Conservation (phyloP, 352 stramenopile species). For the Globisporangium megalacanthum region DNA sequence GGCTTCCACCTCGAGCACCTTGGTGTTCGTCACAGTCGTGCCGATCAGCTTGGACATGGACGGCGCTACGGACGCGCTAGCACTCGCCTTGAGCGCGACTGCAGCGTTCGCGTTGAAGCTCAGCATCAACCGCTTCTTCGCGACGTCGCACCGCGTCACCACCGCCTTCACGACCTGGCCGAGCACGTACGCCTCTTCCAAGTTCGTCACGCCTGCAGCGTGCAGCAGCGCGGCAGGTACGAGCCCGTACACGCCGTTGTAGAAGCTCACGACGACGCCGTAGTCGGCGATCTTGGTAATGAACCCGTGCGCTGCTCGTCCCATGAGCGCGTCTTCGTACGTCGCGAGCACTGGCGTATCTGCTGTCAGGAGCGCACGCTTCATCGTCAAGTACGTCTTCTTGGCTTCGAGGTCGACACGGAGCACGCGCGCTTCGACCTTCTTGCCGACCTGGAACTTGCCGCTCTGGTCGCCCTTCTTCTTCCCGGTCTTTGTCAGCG, state of each 20-base stretch:
- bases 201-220: conserved; percentile 74
- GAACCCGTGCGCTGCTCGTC: conserved; percentile 82
- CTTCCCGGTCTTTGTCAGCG: conserved; percentile 53
- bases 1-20: conserved; percentile 60
- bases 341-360: conserved; percentile 71
- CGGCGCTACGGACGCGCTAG: conserved; percentile 1
- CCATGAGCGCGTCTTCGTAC: conserved; percentile 67
- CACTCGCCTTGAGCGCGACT: not conserved
- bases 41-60: conserved; percentile 39
- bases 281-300: conserved; percentile 93
- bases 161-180: conserved; percentile 84
- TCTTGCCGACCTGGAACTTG: conserved; percentile 80
- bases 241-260: conserved; percentile 93
- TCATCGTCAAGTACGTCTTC: conserved; percentile 91
- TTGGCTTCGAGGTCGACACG: conserved; percentile 86
- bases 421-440: conserved; percentile 74
- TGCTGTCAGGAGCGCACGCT: conserved; percentile 75
- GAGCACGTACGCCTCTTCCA: conserved; percentile 79
- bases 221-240: conserved; percentile 85
- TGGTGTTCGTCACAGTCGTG: conserved; percentile 50
- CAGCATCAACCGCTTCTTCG: conserved; percentile 83
- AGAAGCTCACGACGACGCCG: conserved; percentile 94
- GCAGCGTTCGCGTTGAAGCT: conserved; percentile 67
- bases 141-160: conserved; percentile 67
- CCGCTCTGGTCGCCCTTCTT: conserved; percentile 54